Evolutionary conservation across 164 flowering plant species (phyloP).

Genomic region (Akebia trifoliata): DNA sequence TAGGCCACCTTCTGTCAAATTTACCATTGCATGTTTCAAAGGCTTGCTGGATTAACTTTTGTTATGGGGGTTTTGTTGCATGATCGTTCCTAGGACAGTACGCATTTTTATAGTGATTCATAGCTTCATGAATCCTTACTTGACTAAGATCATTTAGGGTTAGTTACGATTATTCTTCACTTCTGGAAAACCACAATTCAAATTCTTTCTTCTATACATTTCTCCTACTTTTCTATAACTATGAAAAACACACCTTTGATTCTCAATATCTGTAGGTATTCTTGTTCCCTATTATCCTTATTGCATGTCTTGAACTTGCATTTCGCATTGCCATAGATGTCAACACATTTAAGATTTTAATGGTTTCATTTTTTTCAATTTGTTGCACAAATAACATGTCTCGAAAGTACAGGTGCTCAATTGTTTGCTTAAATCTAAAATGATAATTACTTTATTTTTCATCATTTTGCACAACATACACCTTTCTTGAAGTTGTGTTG

Average conservation of each 20-base stretch:
- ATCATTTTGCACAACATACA: neutral
- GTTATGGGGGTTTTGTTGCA: neutral
- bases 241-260: neutral
- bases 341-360: too few relatives aligned
- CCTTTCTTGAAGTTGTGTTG: neutral
- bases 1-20: neutral
- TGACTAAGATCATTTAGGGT: neutral
- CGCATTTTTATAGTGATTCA: too few relatives aligned
- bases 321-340: too few relatives aligned
- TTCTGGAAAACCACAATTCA: neutral
- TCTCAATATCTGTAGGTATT: neutral
- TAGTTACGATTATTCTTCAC: neutral
- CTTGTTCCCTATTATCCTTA: neutral
- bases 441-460: neutral
- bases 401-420: neutral
- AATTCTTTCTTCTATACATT: neutral
- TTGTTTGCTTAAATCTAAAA: neutral
- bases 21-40: neutral
- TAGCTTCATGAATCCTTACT: too few relatives aligned
- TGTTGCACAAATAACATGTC: too few relatives aligned
- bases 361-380: too few relatives aligned
- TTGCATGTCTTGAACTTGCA: neutral
- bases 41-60: constrained; percentile 1
- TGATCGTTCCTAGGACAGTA: too few relatives aligned
- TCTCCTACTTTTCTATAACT: too few relatives aligned